Conservation (phyloP, 768 basidiomycete species). For the Termitomyces titanicus region DNA sequence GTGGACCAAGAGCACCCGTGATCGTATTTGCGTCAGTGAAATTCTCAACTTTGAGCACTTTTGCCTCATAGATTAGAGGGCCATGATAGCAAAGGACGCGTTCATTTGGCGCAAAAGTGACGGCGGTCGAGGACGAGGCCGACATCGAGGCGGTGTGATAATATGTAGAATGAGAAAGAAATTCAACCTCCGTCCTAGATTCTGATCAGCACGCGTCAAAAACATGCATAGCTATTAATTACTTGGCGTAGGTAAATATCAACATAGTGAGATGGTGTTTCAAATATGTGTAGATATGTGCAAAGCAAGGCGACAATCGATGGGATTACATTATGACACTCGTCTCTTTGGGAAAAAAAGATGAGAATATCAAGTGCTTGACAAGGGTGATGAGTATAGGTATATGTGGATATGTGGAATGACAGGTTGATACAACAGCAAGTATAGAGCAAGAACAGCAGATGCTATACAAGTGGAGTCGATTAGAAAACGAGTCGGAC, state of each 20-base stretch:
- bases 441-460: conserved; percentile 3
- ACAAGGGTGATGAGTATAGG: not conserved
- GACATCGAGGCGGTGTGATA: conserved; percentile 15
- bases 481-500: not conserved
- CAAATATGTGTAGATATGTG: conserved; percentile 6
- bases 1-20: conserved; percentile 62
- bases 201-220: not conserved
- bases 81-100: conserved; percentile 93
- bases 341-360: not conserved
- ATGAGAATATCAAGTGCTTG: not conserved
- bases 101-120: conserved; percentile 59
- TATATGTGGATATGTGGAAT: not conserved
- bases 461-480: conserved; percentile 5
- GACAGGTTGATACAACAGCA: conserved; percentile 1
- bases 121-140: conserved; percentile 23
- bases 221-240: no score
- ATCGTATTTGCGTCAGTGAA: conserved; percentile 64
- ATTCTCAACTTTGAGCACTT: conserved; percentile 67
- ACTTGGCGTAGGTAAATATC: no score
- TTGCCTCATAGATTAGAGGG: conserved; percentile 93
- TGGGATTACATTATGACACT: conserved; percentile 9
- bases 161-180: not conserved
- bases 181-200: conserved; percentile 13
- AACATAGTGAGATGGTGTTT: not conserved
- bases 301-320: not conserved